Evolutionary conservation across 768 basidiomycete species (phyloP), one percentile per base, ranked within the genome.

Genomic region (Tephrocybe rancida): DNA sequence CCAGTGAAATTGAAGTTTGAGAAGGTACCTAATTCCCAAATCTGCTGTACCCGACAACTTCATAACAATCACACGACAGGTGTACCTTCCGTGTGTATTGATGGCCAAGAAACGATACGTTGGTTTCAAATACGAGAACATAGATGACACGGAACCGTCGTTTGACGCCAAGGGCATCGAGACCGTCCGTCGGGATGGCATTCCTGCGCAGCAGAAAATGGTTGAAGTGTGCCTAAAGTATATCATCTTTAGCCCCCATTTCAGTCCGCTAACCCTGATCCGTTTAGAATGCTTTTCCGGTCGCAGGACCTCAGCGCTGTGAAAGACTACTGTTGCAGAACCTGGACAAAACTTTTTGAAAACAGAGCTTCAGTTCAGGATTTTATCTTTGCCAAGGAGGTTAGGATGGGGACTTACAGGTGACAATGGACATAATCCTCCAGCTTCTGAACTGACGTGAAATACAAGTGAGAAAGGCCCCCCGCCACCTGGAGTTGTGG

Each of bases 121-220:
- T 19, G 97, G 97, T 1, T 97, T 92, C 76, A 96, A 95, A 66
- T 98, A 88, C 58, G 97, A 99, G 69, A 80, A 73, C 48, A 81
- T 87, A 0, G 90, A 94, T 58, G 92, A 97, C 11, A 67, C 53
- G 0, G 85, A 87, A 42, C 92, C 95, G 1, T 75, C 71, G 0
- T 97, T 98, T 61, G 96, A 99, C 61, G 97, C 95, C 5, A 98
- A 99, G 66, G 97, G 97, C 0, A 98, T 99, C 48, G 97, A 99
- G 71, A 98, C 95, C 1, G 90, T 98, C 26, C 82, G 97, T 5
- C 77, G 97, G 54, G 97, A 99, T 63, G 94, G 94, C 9, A 85
- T 97, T 26, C 82, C 84, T 3, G 97, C 95, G 0, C 92, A 94
- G 65, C 82, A 85, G 62, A 98, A 97, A 73, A 95, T 98, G 85